Evolutionary conservation across 495 filamentous ascomycete species (phyloP), one percentile per base, ranked within the genome.

Genomic region (Aspergillus cavernicola): DNA sequence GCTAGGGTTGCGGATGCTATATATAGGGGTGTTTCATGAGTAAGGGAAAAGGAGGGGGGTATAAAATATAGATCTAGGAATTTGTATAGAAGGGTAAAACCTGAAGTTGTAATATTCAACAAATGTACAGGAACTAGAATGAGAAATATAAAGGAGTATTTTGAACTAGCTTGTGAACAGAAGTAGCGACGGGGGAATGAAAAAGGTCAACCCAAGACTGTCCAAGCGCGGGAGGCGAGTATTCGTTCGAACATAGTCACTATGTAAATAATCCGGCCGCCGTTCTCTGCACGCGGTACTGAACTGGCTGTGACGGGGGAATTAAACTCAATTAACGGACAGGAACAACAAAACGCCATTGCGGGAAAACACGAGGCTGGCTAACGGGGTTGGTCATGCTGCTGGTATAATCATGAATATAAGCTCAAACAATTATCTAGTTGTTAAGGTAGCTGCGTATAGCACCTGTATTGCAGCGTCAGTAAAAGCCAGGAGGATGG

Each of bases 1-100:
- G 82, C 83, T 4, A 86, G 82, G 64, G 90, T 98, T 80, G 86
- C 89, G 8, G 92, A 96, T 80, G 92, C 90, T 3, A 88, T 97
- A 55, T 92, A 88, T 78, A 75, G 88, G 61, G 66, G 66, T 58
- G 56, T 67, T 40, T 20, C 52, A 10, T 46, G 22, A 37, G 6
- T 37, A 22, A 20, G n/a, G n/a, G n/a, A n/a, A n/a, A n/a, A n/a
- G n/a, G n/a, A 13, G 28, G 12, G 23, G 15, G 16, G 16, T 18
- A 11, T 43, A 16, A 5, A 47, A 47, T 7, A 7, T 47, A 26
- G 18, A 36, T 32, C 29, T 47, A 47, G 31, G 12, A 33, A 24
- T 55, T 47, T 48, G 35, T 48, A 33, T 35, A 42, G 19, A 36
- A 33, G 7, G 9, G 7, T n/a, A 43, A 44, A 31, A 1, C 22